phyloP scores from a whole-genome alignment of 192 early-diverging fungal genomes.

The Coemansia sp. region DNA sequence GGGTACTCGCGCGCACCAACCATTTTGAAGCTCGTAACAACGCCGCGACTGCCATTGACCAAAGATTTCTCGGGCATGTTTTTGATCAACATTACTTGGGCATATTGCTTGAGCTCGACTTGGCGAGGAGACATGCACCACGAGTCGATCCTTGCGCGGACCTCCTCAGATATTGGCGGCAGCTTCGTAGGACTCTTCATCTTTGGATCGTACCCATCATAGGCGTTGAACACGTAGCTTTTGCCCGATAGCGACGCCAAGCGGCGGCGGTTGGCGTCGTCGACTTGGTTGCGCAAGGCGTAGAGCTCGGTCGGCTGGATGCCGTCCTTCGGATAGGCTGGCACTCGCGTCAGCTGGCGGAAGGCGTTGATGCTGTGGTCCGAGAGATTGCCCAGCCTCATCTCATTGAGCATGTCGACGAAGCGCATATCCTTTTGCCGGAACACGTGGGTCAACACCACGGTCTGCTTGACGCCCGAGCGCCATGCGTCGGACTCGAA shows the following conservation, averaged over 20 bases:
- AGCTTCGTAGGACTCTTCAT: background rate
- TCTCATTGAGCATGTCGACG: constrained; percentile 81
- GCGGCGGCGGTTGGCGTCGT: constrained; percentile 62
- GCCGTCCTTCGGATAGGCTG: constrained; percentile 58
- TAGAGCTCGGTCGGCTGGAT: constrained; percentile 75
- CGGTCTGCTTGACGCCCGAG: constrained; percentile 52
- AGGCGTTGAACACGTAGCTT: constrained; percentile 46
- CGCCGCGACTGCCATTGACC: constrained; percentile 83
- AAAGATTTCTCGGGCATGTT: constrained; percentile 63
- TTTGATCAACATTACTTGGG: constrained; percentile 89
- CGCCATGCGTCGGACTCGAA: constrained; percentile 68
- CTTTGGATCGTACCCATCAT: constrained; percentile 45
- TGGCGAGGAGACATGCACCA: constrained; percentile 46
- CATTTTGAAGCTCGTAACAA: constrained; percentile 46
- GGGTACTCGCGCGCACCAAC: constrained; percentile 46
- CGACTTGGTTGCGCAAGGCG: constrained; percentile 74
- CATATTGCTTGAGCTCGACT: constrained; percentile 69
- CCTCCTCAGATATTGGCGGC: constrained; percentile 13
- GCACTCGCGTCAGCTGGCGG: constrained; percentile 49
- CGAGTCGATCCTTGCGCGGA: constrained; percentile 28
- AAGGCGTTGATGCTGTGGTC: constrained; percentile 56
- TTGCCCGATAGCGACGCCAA: constrained; percentile 59
- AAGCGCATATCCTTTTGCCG: constrained; percentile 82
- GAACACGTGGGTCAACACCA: constrained; percentile 78
- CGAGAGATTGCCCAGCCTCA: constrained; percentile 73